Percentiles rank a stretch among this genome's conserved stretches.
Conservation (phyloP, 441 rosid species). For the Brassica balearica region DNA sequence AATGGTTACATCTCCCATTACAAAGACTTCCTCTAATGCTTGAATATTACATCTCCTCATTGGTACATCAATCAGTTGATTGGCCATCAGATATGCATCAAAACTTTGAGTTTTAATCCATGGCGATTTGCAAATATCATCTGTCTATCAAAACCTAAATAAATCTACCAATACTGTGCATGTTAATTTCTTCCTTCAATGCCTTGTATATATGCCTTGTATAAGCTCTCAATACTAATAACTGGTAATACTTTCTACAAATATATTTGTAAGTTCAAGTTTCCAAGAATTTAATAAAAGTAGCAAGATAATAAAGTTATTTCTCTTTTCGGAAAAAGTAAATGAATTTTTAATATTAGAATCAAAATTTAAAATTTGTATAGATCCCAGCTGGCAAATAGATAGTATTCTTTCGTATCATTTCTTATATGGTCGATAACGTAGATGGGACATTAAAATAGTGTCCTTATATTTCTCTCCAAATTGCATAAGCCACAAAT, state of each 20-base stretch:
- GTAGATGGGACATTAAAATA: neutral
- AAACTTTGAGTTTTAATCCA: no score
- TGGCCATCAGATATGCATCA: neutral
- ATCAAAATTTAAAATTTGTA: neutral
- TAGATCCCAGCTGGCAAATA: neutral
- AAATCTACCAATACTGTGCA: neutral
- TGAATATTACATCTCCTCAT: neutral
- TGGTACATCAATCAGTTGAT: neutral
- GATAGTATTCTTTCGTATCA: neutral
- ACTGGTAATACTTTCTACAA: neutral
- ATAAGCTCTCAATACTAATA: neutral
- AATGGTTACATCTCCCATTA: neutral
- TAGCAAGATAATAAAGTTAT: neutral
- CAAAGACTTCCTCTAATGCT: neutral
- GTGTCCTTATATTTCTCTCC: neutral
- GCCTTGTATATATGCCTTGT: no score
- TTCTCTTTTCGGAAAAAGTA: neutral
- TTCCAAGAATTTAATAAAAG: neutral
- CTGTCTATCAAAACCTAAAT: neutral
- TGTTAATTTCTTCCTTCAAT: neutral
- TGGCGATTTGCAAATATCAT: no score
- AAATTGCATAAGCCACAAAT: conserved; percentile 27
- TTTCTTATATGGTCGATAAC: conserved; percentile 21
- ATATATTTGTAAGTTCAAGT: neutral
- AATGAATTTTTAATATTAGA: no score